These are phyloP conservation scores for Periconia digitata DNA, from an alignment of 2,329 filamentous ascomycete genomes.

Conservation along the genomic window DNA sequence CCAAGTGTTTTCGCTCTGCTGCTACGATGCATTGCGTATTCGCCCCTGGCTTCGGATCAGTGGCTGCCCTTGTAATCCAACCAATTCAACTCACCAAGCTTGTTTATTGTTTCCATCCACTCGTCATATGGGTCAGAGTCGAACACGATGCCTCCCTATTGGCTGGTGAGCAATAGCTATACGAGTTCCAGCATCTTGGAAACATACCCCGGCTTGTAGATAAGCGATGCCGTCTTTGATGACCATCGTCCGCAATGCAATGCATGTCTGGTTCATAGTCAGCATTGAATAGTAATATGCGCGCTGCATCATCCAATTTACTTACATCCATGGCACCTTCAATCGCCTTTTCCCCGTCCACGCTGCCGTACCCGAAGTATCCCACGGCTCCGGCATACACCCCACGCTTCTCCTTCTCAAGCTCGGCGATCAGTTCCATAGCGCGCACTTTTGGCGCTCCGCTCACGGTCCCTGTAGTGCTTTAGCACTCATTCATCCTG, in stretches of 20 bases:
- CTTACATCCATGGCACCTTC: conserved; percentile 83
- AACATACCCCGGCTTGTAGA: conserved; percentile 82
- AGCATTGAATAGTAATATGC: conserved; percentile 12
- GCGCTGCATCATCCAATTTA: conserved; percentile 5
- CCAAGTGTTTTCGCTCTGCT: conserved; percentile 71
- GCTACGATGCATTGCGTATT: conserved; percentile 86
- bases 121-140: conserved; percentile 90
- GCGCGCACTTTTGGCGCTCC: conserved; percentile 94
- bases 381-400: conserved; percentile 95
- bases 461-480: conserved; percentile 67
- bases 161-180: conserved; percentile 19
- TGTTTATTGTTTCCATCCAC: conserved; percentile 96
- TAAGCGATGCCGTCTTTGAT: conserved; percentile 90
- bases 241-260: conserved; percentile 87
- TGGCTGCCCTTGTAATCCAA: conserved; percentile 6
- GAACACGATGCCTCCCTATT: conserved; percentile 40
- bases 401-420: conserved; percentile 91
- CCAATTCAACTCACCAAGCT: conserved; percentile 60
- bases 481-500: conserved; percentile 13
- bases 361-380: conserved; percentile 86
- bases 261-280: conserved; percentile 54
- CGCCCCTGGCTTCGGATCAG: conserved; percentile 50
- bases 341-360: conserved; percentile 62
- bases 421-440: conserved; percentile 95
- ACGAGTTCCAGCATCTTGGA: conserved; percentile 20